A percentile compares a stretch with the other conserved stretches of the same genome.
These are phyloP conservation scores for Diaporthe sp. DNA, from an alignment of 2,329 filamentous ascomycete species.

Conservation along the genomic window DNA sequence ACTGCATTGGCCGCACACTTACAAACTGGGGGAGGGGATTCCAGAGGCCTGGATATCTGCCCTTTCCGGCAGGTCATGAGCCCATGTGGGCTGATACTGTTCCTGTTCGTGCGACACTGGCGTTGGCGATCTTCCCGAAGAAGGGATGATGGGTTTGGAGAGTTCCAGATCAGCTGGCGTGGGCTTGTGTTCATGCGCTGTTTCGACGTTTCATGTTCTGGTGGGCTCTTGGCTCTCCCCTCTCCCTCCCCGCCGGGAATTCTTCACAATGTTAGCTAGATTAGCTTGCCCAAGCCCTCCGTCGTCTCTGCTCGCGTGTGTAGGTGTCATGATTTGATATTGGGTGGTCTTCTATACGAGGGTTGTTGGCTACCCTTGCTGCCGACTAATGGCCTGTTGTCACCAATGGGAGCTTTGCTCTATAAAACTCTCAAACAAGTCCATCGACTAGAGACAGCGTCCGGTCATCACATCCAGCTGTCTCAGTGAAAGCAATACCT, in stretches of 20 bases:
- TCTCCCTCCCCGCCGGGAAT: not conserved
- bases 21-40: not conserved
- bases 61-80: slow-evolving; percentile 2
- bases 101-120: slow-evolving; percentile 29
- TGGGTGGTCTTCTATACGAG: not conserved
- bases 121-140: slow-evolving; percentile 8
- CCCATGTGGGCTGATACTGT: not conserved
- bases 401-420: not conserved
- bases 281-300: not conserved
- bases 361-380: not conserved
- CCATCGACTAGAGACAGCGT: not conserved
- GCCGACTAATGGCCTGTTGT: not conserved
- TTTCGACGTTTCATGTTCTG: slow-evolving; percentile 27
- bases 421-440: too few species aligned
- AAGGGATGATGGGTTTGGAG: slow-evolving; percentile 6
- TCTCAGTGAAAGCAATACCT: not conserved
- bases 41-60: not conserved
- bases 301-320: not conserved
- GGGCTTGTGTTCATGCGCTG: slow-evolving; percentile 7
- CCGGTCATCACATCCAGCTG: too few species aligned
- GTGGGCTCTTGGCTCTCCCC: not conserved
- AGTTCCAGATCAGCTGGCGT: slow-evolving; percentile 21
- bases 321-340: slow-evolving; percentile 5
- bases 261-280: not conserved
- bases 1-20: not conserved